A percentile compares a stretch with the other conserved stretches of the same genome.
phyloP scores from a whole-genome alignment of 441 rosid species.

The Mallotus japonicus region DNA sequence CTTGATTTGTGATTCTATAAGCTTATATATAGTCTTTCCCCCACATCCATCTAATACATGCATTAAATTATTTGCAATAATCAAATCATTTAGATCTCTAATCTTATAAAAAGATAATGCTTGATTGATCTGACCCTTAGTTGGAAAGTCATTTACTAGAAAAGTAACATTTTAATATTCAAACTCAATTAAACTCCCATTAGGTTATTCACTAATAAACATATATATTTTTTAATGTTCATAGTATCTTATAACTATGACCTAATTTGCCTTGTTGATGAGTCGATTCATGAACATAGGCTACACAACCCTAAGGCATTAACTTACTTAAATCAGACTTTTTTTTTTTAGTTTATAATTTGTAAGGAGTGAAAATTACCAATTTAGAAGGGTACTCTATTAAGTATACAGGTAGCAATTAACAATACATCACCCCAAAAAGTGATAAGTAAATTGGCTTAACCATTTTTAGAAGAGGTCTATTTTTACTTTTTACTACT shows the following conservation, averaged over 20 bases:
- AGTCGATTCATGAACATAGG: background rate
- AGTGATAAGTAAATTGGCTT: background rate
- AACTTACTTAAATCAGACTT: background rate
- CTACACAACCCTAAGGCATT: background rate
- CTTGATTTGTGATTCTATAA: too few species aligned
- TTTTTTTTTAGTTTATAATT: background rate
- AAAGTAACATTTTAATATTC: background rate
- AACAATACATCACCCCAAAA: background rate
- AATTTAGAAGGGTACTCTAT: background rate
- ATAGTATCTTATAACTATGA: too few species aligned
- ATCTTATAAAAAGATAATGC: too few species aligned
- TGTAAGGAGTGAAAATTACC: background rate
- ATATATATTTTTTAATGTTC: too few species aligned
- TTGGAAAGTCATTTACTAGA: background rate
- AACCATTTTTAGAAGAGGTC: background rate
- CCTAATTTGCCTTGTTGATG: background rate
- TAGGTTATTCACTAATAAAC: too few species aligned
- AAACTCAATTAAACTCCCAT: background rate
- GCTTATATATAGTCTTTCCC: too few species aligned
- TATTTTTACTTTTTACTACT: background rate
- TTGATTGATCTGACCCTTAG: too few species aligned
- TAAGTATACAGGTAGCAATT: background rate
- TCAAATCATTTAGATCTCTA: background rate
- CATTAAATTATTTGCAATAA: slow-evolving; percentile 1
- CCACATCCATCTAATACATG: background rate